A percentile compares a stretch with the other conserved stretches of the same genome.
Evolutionary conservation across 805 yeast genomes (phyloP).

Genomic region (Teunomyces funiuensis): DNA sequence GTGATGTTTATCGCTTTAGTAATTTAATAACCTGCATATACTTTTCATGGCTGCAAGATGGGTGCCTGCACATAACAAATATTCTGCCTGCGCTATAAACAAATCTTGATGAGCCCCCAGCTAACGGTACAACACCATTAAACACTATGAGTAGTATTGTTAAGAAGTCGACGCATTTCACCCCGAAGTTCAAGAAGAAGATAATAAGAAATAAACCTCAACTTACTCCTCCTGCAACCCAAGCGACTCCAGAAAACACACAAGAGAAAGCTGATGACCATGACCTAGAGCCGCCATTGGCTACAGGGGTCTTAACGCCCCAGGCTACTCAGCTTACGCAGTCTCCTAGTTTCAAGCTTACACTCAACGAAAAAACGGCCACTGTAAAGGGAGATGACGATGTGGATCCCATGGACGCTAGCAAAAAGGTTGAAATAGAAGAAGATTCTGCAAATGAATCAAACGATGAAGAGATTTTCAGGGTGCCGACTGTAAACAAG

Average conservation of each 20-base stretch:
- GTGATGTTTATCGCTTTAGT: too few relatives aligned
- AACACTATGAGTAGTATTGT: conserved; percentile 45
- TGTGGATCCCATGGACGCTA: conserved; percentile 28
- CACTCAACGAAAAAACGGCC: conserved; percentile 5
- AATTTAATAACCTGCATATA: too few relatives aligned
- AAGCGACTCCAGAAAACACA: conserved; percentile 3
- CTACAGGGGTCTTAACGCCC: conserved; percentile 8
- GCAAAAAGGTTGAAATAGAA: not conserved
- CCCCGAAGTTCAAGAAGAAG: conserved; percentile 50
- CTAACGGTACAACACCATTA: not conserved
- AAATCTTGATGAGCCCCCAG: not conserved
- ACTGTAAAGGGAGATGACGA: conserved; percentile 15
- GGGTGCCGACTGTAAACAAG: conserved; percentile 18
- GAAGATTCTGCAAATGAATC: conserved; percentile 6
- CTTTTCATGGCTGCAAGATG: too few relatives aligned
- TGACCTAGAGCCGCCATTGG: not conserved
- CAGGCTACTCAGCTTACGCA: conserved; percentile 11
- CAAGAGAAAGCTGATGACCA: conserved; percentile 4
- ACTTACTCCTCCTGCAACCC: conserved; percentile 16
- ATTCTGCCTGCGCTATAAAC: not conserved
- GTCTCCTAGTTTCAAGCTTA: conserved; percentile 7
- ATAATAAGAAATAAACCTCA: conserved; percentile 17
- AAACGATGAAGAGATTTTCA: conserved; percentile 32
- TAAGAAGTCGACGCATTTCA: conserved; percentile 57
- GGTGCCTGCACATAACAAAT: not conserved